Evolutionary conservation across 306 rosid species (phyloP), one percentile per base, ranked within the genome.

Genomic region (Erythrophleum fordii): DNA sequence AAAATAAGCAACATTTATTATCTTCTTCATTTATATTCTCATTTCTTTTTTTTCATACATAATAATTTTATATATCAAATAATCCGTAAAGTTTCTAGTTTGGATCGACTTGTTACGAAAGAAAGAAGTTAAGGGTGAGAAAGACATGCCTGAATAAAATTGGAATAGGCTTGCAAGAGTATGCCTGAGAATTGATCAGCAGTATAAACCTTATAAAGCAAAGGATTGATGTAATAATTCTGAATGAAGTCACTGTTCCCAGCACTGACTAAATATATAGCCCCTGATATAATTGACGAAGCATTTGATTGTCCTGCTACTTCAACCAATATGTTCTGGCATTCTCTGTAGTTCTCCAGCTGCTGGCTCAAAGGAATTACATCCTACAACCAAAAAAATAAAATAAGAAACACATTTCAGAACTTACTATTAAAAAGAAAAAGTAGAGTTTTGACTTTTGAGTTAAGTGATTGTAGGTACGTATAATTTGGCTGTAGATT

Each of bases 221-320:
- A 72, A 84, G 94, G 94, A 73, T 89, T 81, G 39, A 88, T 53
- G 82, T 88, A 94, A 71, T 90, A 94, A 80, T 92, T 92, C 53
- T 88, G 88, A 31, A 92, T n/a, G 83, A 90, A 92, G 76, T 94
- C 98, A 72, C 88, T 85, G 51, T 48, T 88, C 16, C 98, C 98
- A 59, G 83, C 70, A 56, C 87, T 81, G 18, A 88, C 13, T 42
- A 90, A 75, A 73, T 90, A 69, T 75, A 92, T 26, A 60, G 90
- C 92, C 71, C 76, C 86, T 45, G 94, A 87, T 76, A 91, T 80
- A 6, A 89, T 86, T 12, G 88, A 83, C 16, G 90, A 82, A 74
- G 91, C 86, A 55, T 82, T 89, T 64, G 77, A 28, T 55, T 67
- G 72, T 11, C 93, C 96, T 22, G 80, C 89, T 35, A 84, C 75